Conservation (phyloP, 164 flowering plant genomes). For the Liriodendron chinense region DNA sequence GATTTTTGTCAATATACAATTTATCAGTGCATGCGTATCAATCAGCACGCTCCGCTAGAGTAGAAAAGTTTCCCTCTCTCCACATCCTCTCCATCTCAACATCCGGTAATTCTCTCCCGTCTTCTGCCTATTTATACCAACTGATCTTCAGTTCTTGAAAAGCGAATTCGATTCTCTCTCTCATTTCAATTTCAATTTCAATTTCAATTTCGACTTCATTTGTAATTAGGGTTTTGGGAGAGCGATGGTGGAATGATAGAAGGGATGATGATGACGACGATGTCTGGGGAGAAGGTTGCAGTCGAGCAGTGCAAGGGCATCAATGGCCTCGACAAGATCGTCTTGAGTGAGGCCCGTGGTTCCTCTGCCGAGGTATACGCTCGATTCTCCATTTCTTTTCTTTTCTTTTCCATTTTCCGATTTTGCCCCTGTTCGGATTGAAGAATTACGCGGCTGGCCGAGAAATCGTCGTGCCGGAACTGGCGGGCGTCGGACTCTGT, state of each 20-base stretch:
- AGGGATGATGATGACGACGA: background rate
- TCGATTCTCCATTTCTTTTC: background rate
- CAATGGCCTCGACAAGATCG: constrained; percentile 76
- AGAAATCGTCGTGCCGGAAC: too few relatives aligned
- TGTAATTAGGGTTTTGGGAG: background rate
- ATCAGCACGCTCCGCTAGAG: too few relatives aligned
- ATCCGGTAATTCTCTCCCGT: too few relatives aligned
- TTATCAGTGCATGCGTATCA: too few relatives aligned
- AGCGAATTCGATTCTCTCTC: too few relatives aligned
- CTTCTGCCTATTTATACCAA: too few relatives aligned
- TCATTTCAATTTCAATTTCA: too few relatives aligned
- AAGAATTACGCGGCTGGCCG: background rate
- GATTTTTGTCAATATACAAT: too few relatives aligned
- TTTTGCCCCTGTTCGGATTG: background rate
- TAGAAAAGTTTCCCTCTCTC: too few relatives aligned
- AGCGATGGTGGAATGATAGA: background rate
- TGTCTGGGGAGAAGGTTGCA: constrained; percentile 31
- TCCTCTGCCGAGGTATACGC: constrained; percentile 58
- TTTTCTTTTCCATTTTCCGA: background rate
- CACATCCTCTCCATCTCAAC: too few relatives aligned
- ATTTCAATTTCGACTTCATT: too few relatives aligned
- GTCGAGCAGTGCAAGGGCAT: constrained; percentile 52
- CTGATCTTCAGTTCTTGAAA: too few relatives aligned
- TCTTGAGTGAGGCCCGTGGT: constrained; percentile 62
- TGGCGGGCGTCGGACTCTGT: background rate